Conservation (phyloP, 2,329 filamentous ascomycete species). For the Penicillium sp. region DNA sequence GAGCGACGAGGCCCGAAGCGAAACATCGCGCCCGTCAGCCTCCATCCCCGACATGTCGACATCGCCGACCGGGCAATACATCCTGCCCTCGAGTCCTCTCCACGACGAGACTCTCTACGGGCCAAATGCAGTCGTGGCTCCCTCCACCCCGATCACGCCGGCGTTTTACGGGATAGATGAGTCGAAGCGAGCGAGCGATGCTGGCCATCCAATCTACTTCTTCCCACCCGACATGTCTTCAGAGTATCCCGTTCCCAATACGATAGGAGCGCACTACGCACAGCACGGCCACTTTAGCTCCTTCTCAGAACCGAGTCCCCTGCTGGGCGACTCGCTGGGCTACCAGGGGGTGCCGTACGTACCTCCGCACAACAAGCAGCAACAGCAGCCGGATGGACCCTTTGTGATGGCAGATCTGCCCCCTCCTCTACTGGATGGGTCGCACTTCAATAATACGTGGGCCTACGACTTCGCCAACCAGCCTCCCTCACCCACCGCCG, state of each 20-base stretch:
- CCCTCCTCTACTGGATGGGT: conserved; percentile 1
- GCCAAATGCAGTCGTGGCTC: not conserved
- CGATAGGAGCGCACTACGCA: not conserved
- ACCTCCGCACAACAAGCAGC: not conserved
- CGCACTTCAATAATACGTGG: not conserved
- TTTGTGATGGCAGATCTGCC: not conserved
- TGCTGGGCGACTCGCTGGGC: conserved; percentile 1
- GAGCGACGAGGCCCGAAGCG: conserved; percentile 3
- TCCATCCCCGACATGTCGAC: conserved; percentile 4
- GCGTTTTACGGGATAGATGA: conserved; percentile 3
- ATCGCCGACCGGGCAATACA: conserved; percentile 4
- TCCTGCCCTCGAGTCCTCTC: conserved; percentile 1
- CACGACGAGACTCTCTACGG: not conserved
- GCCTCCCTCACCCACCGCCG: not conserved
- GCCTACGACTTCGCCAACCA: not conserved
- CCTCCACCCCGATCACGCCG: conserved; percentile 9
- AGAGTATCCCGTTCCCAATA: not conserved
- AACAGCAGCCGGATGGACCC: not conserved
- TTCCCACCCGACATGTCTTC: conserved; percentile 2
- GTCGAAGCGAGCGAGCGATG: not conserved
- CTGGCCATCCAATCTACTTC: not conserved
- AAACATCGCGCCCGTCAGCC: not conserved
- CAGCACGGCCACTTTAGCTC: not conserved
- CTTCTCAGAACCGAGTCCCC: not conserved
- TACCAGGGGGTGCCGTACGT: not conserved